Evolutionary conservation across 768 basidiomycete species (phyloP).

Genomic region (Rhizopogon vulgaris): DNA sequence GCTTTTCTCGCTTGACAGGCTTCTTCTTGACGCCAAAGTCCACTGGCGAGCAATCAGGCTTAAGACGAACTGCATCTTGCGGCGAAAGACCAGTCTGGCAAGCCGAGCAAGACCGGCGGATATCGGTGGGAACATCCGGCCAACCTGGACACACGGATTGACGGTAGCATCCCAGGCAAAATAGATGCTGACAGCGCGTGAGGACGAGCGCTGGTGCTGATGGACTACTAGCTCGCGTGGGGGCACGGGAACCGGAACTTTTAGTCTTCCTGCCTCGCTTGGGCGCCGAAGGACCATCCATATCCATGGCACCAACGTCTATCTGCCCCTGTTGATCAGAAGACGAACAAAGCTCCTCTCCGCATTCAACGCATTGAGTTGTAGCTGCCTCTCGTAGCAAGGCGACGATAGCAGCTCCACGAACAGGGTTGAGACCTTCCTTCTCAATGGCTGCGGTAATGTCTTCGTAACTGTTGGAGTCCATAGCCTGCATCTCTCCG

Average conservation of each 20-base stretch:
- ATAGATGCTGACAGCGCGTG: constrained; percentile 92
- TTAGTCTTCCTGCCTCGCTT: constrained; percentile 55
- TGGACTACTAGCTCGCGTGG: constrained; percentile 74
- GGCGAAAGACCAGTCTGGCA: constrained; percentile 68
- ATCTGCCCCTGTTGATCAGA: constrained; percentile 33
- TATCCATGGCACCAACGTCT: constrained; percentile 37
- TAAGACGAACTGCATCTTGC: constrained; percentile 79
- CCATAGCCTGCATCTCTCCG: constrained; percentile 40
- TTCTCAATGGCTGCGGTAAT: constrained; percentile 66
- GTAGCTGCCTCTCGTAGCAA: constrained; percentile 82
- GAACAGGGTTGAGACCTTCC: constrained; percentile 70
- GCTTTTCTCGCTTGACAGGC: constrained; percentile 58
- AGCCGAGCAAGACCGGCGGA: constrained; percentile 62
- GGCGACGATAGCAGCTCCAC: constrained; percentile 81
- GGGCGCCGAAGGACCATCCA: constrained; percentile 41
- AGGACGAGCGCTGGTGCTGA: constrained; percentile 59
- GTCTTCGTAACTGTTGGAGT: constrained; percentile 64
- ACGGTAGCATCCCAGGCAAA: constrained; percentile 83
- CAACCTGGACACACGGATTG: constrained; percentile 72
- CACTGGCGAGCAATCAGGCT: constrained; percentile 45
- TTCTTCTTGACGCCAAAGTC: constrained; percentile 53
- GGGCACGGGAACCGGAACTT: constrained; percentile 49
- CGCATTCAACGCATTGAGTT: constrained; percentile 87
- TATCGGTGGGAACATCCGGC: constrained; percentile 60
- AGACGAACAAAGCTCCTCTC: constrained; percentile 58